Evolutionary conservation across 192 early-diverging fungal genomes (phyloP).

Genomic region (Coemansia sp.): DNA sequence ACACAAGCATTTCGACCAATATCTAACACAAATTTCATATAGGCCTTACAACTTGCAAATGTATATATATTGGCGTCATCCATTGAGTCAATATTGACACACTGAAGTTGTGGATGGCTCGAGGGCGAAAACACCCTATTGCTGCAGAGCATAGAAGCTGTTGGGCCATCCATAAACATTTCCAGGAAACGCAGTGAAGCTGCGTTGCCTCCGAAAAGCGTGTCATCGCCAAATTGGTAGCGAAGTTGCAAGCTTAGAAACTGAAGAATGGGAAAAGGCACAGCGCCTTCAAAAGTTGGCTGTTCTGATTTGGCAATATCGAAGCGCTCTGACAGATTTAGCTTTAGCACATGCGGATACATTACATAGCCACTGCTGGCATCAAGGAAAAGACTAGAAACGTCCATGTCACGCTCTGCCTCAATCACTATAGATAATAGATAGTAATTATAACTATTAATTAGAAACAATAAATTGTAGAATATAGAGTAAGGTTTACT

Average conservation of each 20-base stretch:
- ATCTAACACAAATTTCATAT: background rate
- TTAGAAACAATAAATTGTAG: no score
- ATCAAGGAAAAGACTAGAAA: background rate
- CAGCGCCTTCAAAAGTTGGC: background rate
- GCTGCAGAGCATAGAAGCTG: background rate
- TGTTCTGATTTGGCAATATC: background rate
- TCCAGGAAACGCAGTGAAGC: background rate
- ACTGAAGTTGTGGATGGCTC: background rate
- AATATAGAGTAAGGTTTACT: no score
- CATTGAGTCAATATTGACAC: background rate
- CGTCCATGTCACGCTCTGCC: background rate
- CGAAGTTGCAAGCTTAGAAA: background rate
- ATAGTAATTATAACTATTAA: no score
- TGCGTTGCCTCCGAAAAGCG: background rate
- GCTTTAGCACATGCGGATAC: background rate
- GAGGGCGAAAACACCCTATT: background rate
- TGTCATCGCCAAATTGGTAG: background rate
- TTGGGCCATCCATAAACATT: background rate
- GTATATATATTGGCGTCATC: no score
- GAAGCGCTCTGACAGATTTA: background rate
- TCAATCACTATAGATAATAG: background rate
- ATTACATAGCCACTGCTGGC: background rate
- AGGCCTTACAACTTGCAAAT: background rate
- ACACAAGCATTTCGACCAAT: background rate
- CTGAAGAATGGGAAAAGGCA: background rate